Base-by-base conservation (phyloP, 371 early-diverging fungal genomes). In the Mucor lusitanicus region DNA sequence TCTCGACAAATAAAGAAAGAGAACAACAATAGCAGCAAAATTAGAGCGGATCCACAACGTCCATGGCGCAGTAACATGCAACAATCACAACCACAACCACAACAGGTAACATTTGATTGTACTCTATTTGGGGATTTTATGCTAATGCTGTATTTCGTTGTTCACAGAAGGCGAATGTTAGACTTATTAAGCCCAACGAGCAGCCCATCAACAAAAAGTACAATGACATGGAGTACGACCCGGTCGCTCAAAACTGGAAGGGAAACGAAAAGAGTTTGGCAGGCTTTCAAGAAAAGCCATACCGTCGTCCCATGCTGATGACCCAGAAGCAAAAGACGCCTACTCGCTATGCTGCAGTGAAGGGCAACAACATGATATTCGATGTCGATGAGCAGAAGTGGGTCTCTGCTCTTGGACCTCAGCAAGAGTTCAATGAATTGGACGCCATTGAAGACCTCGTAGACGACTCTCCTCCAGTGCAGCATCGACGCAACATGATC, bases 151-250 rank as follows among this genome's bases (percentile, higher is more conserved):
- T n/a, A n/a, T 44, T 44, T 44, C 19, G 19, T 44, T 44, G 19
- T 44, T 37, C 13, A n/a, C n/a, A 44, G 44, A 56, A 32, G 30
- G 30, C 32, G 3, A 61, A 71, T 35, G 66, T 73, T 28, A 67
- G 65, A 19, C 35, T 78, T 11, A 78, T 80, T 37, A 60, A 63
- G 32, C 74, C 72, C 11, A 57, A 61, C 25, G 67, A 76, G 27
- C 67, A 70, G 37, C 37, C 37, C 1, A 35, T 75, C 17, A 67
- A 66, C 33, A 69, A 75, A 57, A 77, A 74, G 11, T 67, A 67
- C 44, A 73, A 78, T 40, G 66, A 67, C 8, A 82, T 82, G 82
- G 65, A 30, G 35, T 82, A 69, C 59, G 77, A 82, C 44, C 56
- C 63, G 21, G 44, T 15, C 0, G 48, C 25, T 6, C 61, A 65